Base-by-base conservation (phyloP, 768 basidiomycete genomes). In the Coprinopsis marcescibilis region DNA sequence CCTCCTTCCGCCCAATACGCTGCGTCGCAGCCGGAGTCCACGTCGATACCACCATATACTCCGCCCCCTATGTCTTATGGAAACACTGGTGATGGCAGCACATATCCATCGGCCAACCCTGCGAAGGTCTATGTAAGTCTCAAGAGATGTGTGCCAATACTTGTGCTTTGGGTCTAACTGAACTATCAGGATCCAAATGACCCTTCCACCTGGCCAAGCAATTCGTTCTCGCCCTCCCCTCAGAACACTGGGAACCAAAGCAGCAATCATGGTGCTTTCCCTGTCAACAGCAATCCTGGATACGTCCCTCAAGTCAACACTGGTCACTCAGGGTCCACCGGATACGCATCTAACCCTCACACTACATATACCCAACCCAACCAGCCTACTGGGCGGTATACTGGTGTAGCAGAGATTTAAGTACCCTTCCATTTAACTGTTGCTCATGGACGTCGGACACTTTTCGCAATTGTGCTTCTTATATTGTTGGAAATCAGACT, bases 91-190 rank as follows among this genome's bases (percentile, higher is more conserved):
- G 55, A 48, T 6, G 41, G 45, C n/a, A 52, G 25, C 36, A 41
- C 55, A 40, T 57, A 55, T 50, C 40, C 60, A 17, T 40, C 57
- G 20, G 50, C 56, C 25, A 56, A 57, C 19, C 56, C 61, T 8
- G 66, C 61, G 5, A 68, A 60, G 49, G 56, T 68, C 38, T 73
- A 75, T 50, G 73, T 75, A 55, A 60, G 70, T 55, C 14, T 15
- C 2, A 11, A 15, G 21, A 17, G 24, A 15, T n/a, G 23, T 21
- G 38, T 25, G 15, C 35, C 38, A 12, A 43, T 48, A 25, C 46
- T 27, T 27, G 45, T 36, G 27, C 29, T 47, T 26, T 41, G 2
- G 27, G 6, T 3, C 39, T 43, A 15, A 49, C 24, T 45, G 27
- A 12, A 17, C 29, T 20, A 52, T 33, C 37, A 71, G 65, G 57